Conservation (phyloP, 257 asterid species). For the Leptodermis oblonga region DNA sequence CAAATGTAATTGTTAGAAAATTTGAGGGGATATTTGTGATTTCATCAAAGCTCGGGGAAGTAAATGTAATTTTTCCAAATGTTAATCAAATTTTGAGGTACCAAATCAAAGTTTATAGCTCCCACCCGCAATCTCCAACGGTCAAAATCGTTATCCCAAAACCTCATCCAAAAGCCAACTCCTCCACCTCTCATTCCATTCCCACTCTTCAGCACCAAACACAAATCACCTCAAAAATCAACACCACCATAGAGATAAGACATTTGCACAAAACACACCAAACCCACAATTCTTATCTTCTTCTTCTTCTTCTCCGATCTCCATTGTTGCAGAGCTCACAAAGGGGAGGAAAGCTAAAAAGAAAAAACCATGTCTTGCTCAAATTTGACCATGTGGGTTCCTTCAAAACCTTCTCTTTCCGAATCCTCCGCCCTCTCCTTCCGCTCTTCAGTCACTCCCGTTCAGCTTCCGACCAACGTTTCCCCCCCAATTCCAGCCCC, state of each 20-base stretch:
- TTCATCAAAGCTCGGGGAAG: too few relatives aligned
- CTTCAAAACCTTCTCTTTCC: conserved; percentile 68
- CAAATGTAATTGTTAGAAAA: too few relatives aligned
- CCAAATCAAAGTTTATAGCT: too few relatives aligned
- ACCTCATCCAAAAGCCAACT: conserved; percentile 53
- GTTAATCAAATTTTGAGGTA: neutral
- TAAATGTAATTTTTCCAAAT: neutral
- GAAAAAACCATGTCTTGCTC: conserved; percentile 63
- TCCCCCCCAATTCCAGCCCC: conserved; percentile 36
- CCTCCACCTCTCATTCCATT: conserved; percentile 66
- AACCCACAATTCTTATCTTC: conserved; percentile 23
- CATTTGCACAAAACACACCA: conserved; percentile 14
- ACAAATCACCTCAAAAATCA: conserved; percentile 38
- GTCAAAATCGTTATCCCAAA: conserved; percentile 73
- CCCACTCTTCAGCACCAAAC: conserved; percentile 26
- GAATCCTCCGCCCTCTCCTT: conserved; percentile 62
- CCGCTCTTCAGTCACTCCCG: conserved; percentile 57
- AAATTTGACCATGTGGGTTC: conserved; percentile 64
- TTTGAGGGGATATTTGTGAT: too few relatives aligned
- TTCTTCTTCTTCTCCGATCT: conserved; percentile 18
- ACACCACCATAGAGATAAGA: conserved; percentile 31
- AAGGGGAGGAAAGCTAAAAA: neutral
- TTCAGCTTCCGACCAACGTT: conserved; percentile 45
- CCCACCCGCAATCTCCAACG: conserved; percentile 34
- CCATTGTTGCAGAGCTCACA: conserved; percentile 21